Base-by-base conservation (phyloP, 129 eudicot species). In the Oenanthe sinensis region DNA sequence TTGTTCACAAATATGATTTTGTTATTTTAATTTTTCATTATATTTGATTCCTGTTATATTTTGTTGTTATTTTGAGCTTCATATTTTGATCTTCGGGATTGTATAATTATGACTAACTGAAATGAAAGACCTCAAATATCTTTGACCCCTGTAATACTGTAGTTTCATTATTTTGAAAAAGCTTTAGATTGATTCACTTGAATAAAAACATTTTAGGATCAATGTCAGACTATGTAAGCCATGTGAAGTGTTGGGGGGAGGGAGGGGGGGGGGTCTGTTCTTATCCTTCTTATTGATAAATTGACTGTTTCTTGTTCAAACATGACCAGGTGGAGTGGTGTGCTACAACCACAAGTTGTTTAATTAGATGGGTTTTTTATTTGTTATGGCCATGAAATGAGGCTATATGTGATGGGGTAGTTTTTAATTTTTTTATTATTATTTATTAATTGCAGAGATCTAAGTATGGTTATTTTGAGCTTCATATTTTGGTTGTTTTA, bases 181-280 rank as follows among this genome's bases (percentile, higher is more conserved):
- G 15, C 44, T 77, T 28, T 3, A 71, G 30, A 77, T 39, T 70
- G 67, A 36, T 63, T 78, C 81, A 70, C 24, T 52, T 74, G 78
- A 42, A 33, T 72, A 39, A 81, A 78, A 67, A 39, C 77, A 84
- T 50, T 73, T 74, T 75, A 37, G 16, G 71, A 50, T 81, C 54
- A 71, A 78, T 81, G 77, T 65, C 82, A 68, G 86, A 33, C 70
- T 83, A 81, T 72, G 84, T 77, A 54, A 74, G 85, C 90, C 93
- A 89, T 85, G 93, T 89, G 93, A 82, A 81, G 49, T 85, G 87
- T 86, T 82, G 36, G 36, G 36, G 36, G 36, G 36, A 33, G 36
- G 36, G 36, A 1, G 36, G 36, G 82, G n/a, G n/a, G n/a, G 86
- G 77, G 77, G 55, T 78, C 45, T 65, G 81, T 81, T 54, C 11